Conservation (phyloP, 441 rosid genomes). For the Populus hybrid region DNA sequence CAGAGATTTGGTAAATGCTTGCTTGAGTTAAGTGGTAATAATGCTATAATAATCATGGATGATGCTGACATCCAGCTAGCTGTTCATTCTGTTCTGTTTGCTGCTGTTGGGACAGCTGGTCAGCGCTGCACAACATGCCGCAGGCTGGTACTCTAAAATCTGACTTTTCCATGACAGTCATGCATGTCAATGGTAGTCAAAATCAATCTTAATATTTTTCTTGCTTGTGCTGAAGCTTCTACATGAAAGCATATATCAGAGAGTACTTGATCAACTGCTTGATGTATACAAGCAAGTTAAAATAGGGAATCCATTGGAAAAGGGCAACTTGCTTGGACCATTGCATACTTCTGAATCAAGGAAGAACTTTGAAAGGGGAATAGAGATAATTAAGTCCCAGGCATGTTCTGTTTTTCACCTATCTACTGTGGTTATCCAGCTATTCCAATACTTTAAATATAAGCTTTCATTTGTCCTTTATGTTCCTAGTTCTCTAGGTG, state of each 20-base stretch:
- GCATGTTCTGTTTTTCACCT: conserved; percentile 34
- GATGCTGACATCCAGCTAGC: conserved; percentile 87
- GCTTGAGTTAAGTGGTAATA: conserved; percentile 96
- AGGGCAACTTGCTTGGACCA: conserved; percentile 87
- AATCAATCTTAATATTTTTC: conserved; percentile 10
- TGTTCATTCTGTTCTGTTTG: conserved; percentile 81
- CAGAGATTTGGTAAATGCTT: conserved; percentile 86
- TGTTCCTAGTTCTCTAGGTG: neutral
- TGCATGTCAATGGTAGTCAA: neutral
- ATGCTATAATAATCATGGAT: conserved; percentile 91
- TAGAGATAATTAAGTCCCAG: conserved; percentile 88
- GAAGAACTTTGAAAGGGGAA: conserved; percentile 80
- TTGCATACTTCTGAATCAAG: conserved; percentile 73
- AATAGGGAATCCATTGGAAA: conserved; percentile 93
- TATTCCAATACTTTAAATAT: neutral
- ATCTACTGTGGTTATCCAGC: neutral
- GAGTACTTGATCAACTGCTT: conserved; percentile 66
- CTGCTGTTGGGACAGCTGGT: conserved; percentile 98
- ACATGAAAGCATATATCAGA: conserved; percentile 80
- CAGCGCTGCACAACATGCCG: conserved; percentile 99
- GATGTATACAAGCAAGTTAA: conserved; percentile 83
- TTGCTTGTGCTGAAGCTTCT: conserved; percentile 56
- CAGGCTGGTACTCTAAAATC: conserved; percentile 66
- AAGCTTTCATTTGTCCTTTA: neutral
- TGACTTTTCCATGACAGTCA: conserved; percentile 18